Conservation (phyloP, 768 basidiomycete species). For the Termitomyces sp. region DNA sequence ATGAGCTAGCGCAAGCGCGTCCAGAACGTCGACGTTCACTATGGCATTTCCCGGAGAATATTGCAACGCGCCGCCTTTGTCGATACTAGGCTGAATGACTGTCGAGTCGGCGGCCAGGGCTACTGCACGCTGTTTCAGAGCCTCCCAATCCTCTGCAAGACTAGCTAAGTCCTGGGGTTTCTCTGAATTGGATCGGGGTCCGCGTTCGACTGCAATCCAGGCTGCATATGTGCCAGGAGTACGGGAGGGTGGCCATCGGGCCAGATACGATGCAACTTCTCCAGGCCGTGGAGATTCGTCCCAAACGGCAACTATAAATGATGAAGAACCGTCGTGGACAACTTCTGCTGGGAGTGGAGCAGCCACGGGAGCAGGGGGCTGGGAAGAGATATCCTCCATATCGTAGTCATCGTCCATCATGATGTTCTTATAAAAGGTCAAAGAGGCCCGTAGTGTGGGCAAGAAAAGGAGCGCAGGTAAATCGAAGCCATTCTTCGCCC, state of each 20-base stretch:
- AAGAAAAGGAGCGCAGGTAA: background rate
- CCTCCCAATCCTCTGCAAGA: constrained; percentile 7
- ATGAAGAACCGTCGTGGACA: constrained; percentile 8
- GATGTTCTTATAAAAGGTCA: background rate
- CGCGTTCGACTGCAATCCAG: constrained; percentile 29
- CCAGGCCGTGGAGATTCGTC: constrained; percentile 18
- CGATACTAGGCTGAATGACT: background rate
- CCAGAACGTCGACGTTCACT: constrained; percentile 25
- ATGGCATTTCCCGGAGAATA: background rate
- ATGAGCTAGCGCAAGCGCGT: constrained; percentile 26
- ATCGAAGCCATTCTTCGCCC: background rate
- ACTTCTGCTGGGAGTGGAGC: constrained; percentile 12
- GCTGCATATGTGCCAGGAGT: constrained; percentile 24
- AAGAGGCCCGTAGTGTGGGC: background rate
- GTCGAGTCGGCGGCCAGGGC: background rate
- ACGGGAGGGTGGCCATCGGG: constrained; percentile 33
- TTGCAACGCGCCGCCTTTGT: background rate
- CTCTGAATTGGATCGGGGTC: constrained; percentile 4
- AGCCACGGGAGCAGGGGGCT: constrained; percentile 1
- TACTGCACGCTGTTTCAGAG: constrained; percentile 4
- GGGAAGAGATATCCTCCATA: constrained; percentile 7
- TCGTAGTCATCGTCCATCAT: constrained; percentile 11
- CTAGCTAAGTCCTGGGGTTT: constrained; percentile 5
- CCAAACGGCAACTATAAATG: constrained; percentile 18
- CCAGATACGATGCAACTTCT: constrained; percentile 21